Conservation (phyloP, 2,329 filamentous ascomycete genomes). For the Curvularia spicifera region DNA sequence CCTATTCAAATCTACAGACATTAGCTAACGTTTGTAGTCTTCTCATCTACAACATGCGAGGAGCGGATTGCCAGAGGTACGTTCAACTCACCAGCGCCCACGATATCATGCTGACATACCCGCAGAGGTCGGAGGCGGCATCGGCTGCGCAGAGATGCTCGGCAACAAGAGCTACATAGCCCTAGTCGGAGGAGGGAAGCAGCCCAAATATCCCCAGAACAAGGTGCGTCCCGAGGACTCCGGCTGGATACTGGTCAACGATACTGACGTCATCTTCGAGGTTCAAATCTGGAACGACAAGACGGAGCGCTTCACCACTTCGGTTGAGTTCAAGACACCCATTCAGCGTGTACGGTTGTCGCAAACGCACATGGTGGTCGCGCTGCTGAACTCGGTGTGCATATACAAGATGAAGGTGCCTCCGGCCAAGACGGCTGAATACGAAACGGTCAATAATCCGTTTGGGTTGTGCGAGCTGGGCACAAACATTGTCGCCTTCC, state of each 20-base stretch:
- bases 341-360: constrained; percentile 81
- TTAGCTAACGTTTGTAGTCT: constrained; percentile 36
- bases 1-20: not conserved
- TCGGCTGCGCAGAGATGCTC: constrained; percentile 85
- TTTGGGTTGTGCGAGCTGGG: constrained; percentile 81
- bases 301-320: constrained; percentile 76
- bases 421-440: constrained; percentile 72
- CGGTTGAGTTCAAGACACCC: constrained; percentile 77
- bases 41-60: constrained; percentile 41
- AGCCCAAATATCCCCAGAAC: constrained; percentile 85
- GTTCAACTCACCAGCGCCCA: not conserved
- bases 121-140: constrained; percentile 64
- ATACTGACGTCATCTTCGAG: constrained; percentile 51
- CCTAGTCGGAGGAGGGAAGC: constrained; percentile 84
- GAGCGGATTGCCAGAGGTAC: constrained; percentile 42
- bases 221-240: constrained; percentile 63
- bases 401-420: constrained; percentile 80
- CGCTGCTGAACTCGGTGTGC: constrained; percentile 80
- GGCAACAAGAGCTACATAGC: constrained; percentile 86
- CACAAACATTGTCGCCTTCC: constrained; percentile 77
- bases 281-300: constrained; percentile 92
- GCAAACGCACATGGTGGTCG: constrained; percentile 76
- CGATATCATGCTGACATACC: constrained; percentile 22
- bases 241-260: constrained; percentile 35
- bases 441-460: constrained; percentile 86